Base-by-base conservation (phyloP, 805 yeast genomes). In the Ascoidea rubescens region DNA sequence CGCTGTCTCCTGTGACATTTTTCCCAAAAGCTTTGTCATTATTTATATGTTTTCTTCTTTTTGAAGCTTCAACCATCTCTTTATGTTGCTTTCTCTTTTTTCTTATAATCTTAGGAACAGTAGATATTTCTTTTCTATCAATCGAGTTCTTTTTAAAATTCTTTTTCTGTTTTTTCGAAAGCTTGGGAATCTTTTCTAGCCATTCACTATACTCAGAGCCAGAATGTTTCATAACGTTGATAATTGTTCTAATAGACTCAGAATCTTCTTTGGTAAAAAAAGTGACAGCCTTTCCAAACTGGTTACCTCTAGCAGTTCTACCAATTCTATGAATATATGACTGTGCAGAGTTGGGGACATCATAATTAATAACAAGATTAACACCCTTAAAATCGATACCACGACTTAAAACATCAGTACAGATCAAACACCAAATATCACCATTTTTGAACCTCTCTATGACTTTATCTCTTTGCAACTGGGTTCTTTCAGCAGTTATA, bases 311-410 rank as follows among this genome's bases (percentile, higher is more conserved):
- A 59, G 99, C 99, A 1, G 99, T 91, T 74, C 99, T 84, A 67
- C 99, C 99, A 61, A 93, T 87, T 70, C 99, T 80, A 67, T 93
- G 99, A 48, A 93, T 96, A 65, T 93, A 93, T 0, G 96, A 84
- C 66, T 91, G 97, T 0, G 97, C 88, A 47, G 84, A 79, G 60
- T 81, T 86, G 16, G 99, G 99, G 10, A 93, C 96, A 67, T 93
- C 99, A 66, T 93, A 93, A 68, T 93, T 93, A 58, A 93, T 87
- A 46, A 93, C 97, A 54, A 95, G 65, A 62, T 90, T 93, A 50
- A 93, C 91, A 52, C 97, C 97, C 62, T 88, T 88, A 71, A 93
- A 93, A 67, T 93, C 99, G 54, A 93, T 87, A 73, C 99, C 99
- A 70, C 99, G 80, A 3, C 97, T 84, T 52, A 93, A 71, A 49